These are phyloP conservation scores for grape (Vitis vinifera) DNA, from an alignment of 164 flowering plant genomes.

Conservation along the genomic window DNA sequence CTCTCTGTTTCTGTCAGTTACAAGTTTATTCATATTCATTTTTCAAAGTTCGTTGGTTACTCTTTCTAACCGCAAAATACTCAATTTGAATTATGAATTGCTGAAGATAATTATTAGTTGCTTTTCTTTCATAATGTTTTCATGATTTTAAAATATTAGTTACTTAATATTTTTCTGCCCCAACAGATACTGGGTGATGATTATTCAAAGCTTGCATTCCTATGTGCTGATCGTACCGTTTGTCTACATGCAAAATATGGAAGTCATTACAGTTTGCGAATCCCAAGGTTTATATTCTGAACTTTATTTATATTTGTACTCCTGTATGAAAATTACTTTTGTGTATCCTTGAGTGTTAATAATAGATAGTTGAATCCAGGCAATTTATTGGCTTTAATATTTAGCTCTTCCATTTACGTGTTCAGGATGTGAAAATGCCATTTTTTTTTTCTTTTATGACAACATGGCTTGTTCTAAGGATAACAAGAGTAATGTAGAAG, in stretches of 20 bases:
- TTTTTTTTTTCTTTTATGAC: too few species aligned
- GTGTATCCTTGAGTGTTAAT: neutral
- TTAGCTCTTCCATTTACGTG: too few species aligned
- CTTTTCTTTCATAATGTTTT: neutral
- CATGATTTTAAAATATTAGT: neutral
- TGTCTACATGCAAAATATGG: slow-evolving; percentile 93
- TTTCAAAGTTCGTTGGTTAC: neutral
- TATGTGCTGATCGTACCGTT: slow-evolving; percentile 92
- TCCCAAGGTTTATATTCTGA: slow-evolving; percentile 66
- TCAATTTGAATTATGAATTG: too few species aligned
- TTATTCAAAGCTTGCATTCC: slow-evolving; percentile 91
- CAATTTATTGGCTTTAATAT: too few species aligned
- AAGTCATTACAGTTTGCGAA: slow-evolving; percentile 73
- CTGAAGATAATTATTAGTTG: neutral
- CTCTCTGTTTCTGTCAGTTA: neutral
- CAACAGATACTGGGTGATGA: slow-evolving; percentile 72
- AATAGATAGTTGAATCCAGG: too few species aligned
- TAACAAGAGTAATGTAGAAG: too few species aligned
- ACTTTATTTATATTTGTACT: neutral
- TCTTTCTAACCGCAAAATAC: too few species aligned
- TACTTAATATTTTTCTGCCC: slow-evolving; percentile 11
- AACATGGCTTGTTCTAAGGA: too few species aligned
- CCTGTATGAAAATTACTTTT: neutral
- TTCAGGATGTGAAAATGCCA: too few species aligned
- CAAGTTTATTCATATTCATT: neutral